These are phyloP conservation scores for Colletotrichum neosansevieriae DNA, from an alignment of 2,329 filamentous ascomycete species.

Conservation along the genomic window DNA sequence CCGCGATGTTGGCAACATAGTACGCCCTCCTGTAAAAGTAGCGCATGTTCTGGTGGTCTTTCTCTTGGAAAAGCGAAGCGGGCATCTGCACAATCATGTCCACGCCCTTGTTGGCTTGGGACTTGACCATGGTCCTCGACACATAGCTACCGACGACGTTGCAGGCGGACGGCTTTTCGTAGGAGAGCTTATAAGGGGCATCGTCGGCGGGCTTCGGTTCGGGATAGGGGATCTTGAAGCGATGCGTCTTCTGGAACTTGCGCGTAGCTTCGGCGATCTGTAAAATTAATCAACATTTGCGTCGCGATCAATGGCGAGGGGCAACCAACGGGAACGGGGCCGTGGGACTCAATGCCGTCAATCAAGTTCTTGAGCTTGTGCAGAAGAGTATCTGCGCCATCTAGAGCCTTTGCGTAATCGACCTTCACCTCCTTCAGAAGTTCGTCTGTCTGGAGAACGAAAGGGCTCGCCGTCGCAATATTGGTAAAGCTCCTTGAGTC, in stretches of 20 bases:
- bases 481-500: slow-evolving; percentile 52
- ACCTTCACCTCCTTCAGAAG: slow-evolving; percentile 66
- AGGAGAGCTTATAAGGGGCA: slow-evolving; percentile 85
- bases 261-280: slow-evolving; percentile 77
- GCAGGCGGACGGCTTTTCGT: slow-evolving; percentile 79
- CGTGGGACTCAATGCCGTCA: slow-evolving; percentile 63
- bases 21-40: slow-evolving; percentile 97
- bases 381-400: slow-evolving; percentile 62
- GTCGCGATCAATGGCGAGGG: slow-evolving; percentile 3
- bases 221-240: slow-evolving; percentile 84
- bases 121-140: slow-evolving; percentile 78
- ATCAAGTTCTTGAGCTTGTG: slow-evolving; percentile 65
- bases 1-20: slow-evolving; percentile 86
- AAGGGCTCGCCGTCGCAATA: slow-evolving; percentile 64
- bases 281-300: neutral
- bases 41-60: slow-evolving; percentile 91
- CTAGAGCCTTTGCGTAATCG: slow-evolving; percentile 63
- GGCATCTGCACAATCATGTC: slow-evolving; percentile 94
- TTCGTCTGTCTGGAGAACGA: slow-evolving; percentile 71
- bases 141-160: slow-evolving; percentile 93
- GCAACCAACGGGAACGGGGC: slow-evolving; percentile 61
- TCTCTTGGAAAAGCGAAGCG: slow-evolving; percentile 83
- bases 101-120: slow-evolving; percentile 69
- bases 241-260: slow-evolving; percentile 74
- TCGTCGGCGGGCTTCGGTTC: slow-evolving; percentile 81